phyloP scores from a whole-genome alignment of 1,139 yeast species.

The Hyphopichia burtonii region DNA sequence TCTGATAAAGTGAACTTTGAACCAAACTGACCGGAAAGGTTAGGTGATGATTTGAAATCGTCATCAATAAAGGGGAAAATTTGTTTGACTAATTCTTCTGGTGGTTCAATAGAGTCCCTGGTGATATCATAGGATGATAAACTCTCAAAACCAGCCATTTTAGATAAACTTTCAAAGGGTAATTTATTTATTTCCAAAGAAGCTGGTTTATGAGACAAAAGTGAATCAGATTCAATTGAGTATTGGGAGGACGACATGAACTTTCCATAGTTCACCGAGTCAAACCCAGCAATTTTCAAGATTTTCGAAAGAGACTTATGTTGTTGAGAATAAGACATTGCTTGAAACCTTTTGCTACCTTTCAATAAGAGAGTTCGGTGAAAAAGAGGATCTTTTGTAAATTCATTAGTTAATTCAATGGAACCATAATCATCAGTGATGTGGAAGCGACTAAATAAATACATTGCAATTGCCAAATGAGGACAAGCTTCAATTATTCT shows the following conservation, averaged over 20 bases:
- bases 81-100: slow-evolving; percentile 21
- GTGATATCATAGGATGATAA: slow-evolving; percentile 17
- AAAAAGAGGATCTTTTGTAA: slow-evolving; percentile 11
- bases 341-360: slow-evolving; percentile 23
- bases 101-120: slow-evolving; percentile 27
- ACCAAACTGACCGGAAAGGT: not conserved
- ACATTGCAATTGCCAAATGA: slow-evolving; percentile 27
- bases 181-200: slow-evolving; percentile 13
- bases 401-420: slow-evolving; percentile 17
- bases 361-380: slow-evolving; percentile 23
- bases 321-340: slow-evolving; percentile 29
- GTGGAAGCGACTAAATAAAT: slow-evolving; percentile 31
- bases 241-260: slow-evolving; percentile 11
- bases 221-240: not conserved
- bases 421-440: slow-evolving; percentile 29
- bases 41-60: slow-evolving; percentile 2
- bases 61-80: slow-evolving; percentile 32
- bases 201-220: slow-evolving; percentile 7
- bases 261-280: slow-evolving; percentile 20
- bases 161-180: slow-evolving; percentile 15
- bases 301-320: slow-evolving; percentile 25
- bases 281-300: slow-evolving; percentile 19
- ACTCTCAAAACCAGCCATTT: slow-evolving; percentile 25
- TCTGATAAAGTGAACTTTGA: not conserved
- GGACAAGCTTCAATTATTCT: slow-evolving; percentile 30